A percentile compares a stretch with the other conserved stretches of the same genome.
Conservation (phyloP, 352 stramenopile species). For the Phytophthora pistaciae region DNA sequence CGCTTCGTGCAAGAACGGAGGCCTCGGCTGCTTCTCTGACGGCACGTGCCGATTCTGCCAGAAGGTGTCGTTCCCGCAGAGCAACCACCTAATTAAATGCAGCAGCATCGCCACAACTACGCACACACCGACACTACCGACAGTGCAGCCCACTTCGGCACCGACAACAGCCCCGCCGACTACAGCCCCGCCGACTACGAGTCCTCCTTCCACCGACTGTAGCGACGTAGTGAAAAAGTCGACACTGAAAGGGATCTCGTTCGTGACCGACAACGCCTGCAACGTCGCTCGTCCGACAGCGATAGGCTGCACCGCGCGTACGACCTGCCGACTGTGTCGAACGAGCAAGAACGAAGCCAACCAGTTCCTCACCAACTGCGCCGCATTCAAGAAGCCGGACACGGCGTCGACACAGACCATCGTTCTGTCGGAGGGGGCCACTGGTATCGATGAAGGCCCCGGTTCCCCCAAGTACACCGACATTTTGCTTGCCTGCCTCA, state of each 20-base stretch:
- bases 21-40: constrained; percentile 39
- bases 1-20: constrained; percentile 25
- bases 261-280: constrained; percentile 44
- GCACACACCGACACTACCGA: not conserved
- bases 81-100: constrained; percentile 26
- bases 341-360: constrained; percentile 59
- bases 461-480: constrained; percentile 9
- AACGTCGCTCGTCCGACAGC: constrained; percentile 15
- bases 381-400: constrained; percentile 5
- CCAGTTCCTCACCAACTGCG: constrained; percentile 40
- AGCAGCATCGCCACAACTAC: constrained; percentile 1
- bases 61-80: constrained; percentile 22
- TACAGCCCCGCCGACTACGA: constrained; percentile 4
- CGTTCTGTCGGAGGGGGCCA: not conserved
- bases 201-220: constrained; percentile 19
- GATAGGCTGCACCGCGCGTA: constrained; percentile 43
- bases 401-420: constrained; percentile 1
- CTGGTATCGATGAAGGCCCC: not conserved
- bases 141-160: not conserved
- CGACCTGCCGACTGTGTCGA: constrained; percentile 58
- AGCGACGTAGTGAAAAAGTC: constrained; percentile 22
- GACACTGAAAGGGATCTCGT: constrained; percentile 38
- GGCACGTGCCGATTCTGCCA: constrained; percentile 48
- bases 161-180: constrained; percentile 12
- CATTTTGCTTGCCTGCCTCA: constrained; percentile 16